Evolutionary conservation across 257 asterid genomes (phyloP), one percentile per base, ranked within the genome.

Genomic region (Cordia subcordata): DNA sequence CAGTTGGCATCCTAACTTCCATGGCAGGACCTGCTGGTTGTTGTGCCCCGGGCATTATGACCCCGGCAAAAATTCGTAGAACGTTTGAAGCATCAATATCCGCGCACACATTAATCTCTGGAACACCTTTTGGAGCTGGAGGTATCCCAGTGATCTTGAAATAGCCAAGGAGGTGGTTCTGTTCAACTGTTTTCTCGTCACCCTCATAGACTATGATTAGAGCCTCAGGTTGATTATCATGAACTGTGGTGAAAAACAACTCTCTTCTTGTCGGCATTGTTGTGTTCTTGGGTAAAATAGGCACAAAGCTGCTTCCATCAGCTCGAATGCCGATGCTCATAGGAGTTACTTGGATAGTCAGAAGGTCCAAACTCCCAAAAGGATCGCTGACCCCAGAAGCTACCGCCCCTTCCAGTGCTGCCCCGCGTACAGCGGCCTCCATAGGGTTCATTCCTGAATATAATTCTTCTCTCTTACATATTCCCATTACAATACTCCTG

Each of bases 381-480:
- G 95, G 89, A 49, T 89, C 95, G 9, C 71, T 82, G 9, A 81
- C 72, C 59, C 95, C 95, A 1, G 92, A 84, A 23, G 95, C 89
- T 18, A 86, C 81, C 0, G 95, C 97, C 0, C 95, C 96, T 77
- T 86, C 95, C 51, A 89, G 64, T 5, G 95, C 95, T 11, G 97
- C 97, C 55, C 97, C 97, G 1, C 83, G 72, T 18, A 89, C 95
- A 12, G 95, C 95, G 50, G 91, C 96, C 71, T 86, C 96, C 55
- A 89, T 18, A 0, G 81, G 87, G 67, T 84, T 64, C 73, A 86
- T 82, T n/a, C 79, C 86, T 0, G 63, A 20, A 72, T 84, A 80
- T 1, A 72, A 11, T 10, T 82, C 76, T 13, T 62, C 84, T 39
- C 51, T 77, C 55, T 64, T 71, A 65, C 85, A 86, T 13, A 82